These are phyloP conservation scores for Thelephora aurantiotincta DNA, from an alignment of 768 basidiomycete species.

Conservation along the genomic window DNA sequence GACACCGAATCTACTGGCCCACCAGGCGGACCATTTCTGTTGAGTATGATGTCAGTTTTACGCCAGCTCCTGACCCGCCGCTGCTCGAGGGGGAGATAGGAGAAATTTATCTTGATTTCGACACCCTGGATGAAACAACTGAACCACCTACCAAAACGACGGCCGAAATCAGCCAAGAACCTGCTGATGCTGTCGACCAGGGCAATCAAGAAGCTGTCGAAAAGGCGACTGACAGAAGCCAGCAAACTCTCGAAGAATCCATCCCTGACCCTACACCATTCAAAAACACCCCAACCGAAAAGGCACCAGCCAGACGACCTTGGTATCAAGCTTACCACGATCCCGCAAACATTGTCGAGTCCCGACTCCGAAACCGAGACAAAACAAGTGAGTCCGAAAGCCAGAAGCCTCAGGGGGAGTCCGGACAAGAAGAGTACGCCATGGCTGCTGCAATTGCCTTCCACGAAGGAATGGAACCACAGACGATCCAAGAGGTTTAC, in stretches of 20 bases:
- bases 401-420: background rate
- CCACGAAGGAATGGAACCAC: background rate
- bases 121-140: background rate
- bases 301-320: background rate
- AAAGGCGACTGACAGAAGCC: background rate
- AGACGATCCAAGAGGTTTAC: too few relatives aligned
- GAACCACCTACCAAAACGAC: too few relatives aligned
- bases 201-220: background rate
- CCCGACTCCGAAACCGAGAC: background rate
- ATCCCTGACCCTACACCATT: background rate
- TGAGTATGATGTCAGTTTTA: conserved; percentile 13
- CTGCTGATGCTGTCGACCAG: background rate
- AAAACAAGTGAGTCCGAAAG: background rate
- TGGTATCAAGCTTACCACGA: background rate
- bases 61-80: conserved; percentile 3
- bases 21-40: conserved; percentile 11
- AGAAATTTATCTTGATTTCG: background rate
- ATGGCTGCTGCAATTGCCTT: background rate
- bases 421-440: background rate
- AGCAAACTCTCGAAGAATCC: background rate
- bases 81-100: conserved; percentile 12
- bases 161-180: background rate
- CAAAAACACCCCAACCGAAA: background rate
- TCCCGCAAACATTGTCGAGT: background rate
- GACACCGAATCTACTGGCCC: conserved; percentile 21